These are phyloP conservation scores for Hypoxylon rubiginosum DNA, from an alignment of 2,329 filamentous ascomycete species.

Conservation along the genomic window DNA sequence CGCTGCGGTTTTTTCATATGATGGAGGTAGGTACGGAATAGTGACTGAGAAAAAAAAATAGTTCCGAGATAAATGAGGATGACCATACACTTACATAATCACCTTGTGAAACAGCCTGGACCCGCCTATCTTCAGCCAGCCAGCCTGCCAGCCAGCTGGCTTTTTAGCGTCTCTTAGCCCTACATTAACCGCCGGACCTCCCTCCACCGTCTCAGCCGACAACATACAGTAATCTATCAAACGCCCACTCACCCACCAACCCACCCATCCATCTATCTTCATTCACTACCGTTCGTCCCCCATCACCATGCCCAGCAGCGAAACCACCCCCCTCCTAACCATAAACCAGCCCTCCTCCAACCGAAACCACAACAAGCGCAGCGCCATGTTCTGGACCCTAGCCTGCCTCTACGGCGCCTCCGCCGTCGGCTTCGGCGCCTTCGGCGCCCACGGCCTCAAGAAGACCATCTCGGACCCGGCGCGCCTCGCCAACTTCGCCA, in stretches of 20 bases:
- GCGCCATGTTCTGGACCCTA: constrained; percentile 67
- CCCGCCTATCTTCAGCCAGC: too few species aligned
- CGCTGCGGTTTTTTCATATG: too few species aligned
- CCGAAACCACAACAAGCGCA: neutral
- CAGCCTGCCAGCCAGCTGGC: too few species aligned
- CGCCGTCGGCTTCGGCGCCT: constrained; percentile 73
- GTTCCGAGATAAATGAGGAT: too few species aligned
- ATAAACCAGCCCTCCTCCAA: neutral
- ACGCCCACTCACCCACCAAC: too few species aligned
- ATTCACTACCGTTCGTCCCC: neutral
- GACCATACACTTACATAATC: constrained; percentile 6
- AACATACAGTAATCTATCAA: neutral
- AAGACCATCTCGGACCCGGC: constrained; percentile 70
- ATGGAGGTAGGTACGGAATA: too few species aligned
- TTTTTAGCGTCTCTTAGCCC: too few species aligned
- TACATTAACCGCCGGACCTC: neutral
- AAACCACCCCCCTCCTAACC: constrained; percentile 10
- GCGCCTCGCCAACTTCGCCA: constrained; percentile 71
- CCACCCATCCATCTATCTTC: neutral
- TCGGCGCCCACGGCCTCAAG: constrained; percentile 77
- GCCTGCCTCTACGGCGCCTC: constrained; percentile 73
- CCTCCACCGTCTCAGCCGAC: neutral
- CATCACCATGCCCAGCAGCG: constrained; percentile 18
- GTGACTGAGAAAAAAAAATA: too few species aligned
- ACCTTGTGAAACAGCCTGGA: neutral